phyloP scores from a whole-genome alignment of 2,329 filamentous ascomycete genomes.

The Pseudogymnoascus sp. region DNA sequence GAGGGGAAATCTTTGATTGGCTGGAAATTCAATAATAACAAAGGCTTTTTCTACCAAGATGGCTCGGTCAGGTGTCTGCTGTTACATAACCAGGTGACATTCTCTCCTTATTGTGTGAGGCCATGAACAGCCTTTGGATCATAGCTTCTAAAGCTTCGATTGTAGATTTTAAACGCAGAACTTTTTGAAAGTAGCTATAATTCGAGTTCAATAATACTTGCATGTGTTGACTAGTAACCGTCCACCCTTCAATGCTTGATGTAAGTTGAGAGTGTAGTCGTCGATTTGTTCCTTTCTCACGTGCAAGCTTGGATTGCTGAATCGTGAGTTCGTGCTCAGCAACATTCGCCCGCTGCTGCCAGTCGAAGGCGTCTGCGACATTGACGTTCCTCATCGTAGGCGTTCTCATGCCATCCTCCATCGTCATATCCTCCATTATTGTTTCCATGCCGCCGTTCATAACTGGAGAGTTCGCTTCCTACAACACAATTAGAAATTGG shows the following conservation, averaged over 20 bases:
- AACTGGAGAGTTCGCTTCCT: no score
- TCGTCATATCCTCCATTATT: no score
- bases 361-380: no score
- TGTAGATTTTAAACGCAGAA: constrained; percentile 12
- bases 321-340: constrained; percentile 14
- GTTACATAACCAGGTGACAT: constrained; percentile 1
- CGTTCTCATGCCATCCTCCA: no score
- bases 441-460: no score
- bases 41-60: background rate
- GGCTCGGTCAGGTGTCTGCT: background rate
- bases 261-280: constrained; percentile 11
- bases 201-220: background rate
- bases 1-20: background rate
- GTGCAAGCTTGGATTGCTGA: constrained; percentile 10
- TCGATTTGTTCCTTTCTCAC: constrained; percentile 13
- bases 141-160: constrained; percentile 16
- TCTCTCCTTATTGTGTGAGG: background rate
- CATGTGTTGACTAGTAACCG: background rate
- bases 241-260: constrained; percentile 12
- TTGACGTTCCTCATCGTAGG: no score
- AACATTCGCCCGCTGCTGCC: background rate
- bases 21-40: background rate
- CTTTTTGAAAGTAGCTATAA: constrained; percentile 6
- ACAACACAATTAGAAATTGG: no score
- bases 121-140: constrained; percentile 11